Evolutionary conservation across 2,329 filamentous ascomycete genomes (phyloP), one percentile per base, ranked within the genome.

Genomic region (Cladosporium sp.): DNA sequence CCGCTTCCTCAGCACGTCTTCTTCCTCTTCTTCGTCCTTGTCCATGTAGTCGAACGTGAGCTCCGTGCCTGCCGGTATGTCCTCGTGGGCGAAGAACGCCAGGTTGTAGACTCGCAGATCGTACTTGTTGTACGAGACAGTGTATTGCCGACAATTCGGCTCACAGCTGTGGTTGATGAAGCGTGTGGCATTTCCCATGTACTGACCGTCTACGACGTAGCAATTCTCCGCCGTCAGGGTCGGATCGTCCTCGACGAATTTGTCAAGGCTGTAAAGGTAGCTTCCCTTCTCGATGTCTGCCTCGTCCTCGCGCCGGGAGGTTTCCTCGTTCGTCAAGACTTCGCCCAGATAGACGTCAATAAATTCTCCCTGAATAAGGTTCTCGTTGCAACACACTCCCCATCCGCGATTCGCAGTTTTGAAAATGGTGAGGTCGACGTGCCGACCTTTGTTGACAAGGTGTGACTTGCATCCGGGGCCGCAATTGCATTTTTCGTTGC

Each of bases 161-260:
- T 91, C 86, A 75, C 92, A 94, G 1, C 87, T 90, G 76, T 95
- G 92, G 72, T 95, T 95, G 76, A 94, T 90, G 77, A 94, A 95
- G 2, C 91, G 86, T 0, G 90, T 92, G 0, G 91, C 90, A 0
- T 91, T 91, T 0, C 91, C 91, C 81, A 89, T 87, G 75, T 90
- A 90, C 75, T 93, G 89, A 12, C 92, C 92, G 63, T 86, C 84
- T 0, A 86, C 80, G 0, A 84, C 80, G 66, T 82, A 85, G 8
- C 79, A 74, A 0, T 80, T 71, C 4, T 72, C 75, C 10, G 76
- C 69, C 0, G 74, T 69, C 0, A 75, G 68, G 65, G 89, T 41
- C 18, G 55, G 44, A 69, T 88, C 87, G 41, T 76, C 73, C 32
- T 70, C 73, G 0, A 71, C 65, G 74, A 93, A 94, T 74, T 95